These are phyloP conservation scores for Parascedosporium putredinis DNA, from an alignment of 2,329 filamentous ascomycete genomes.

Conservation along the genomic window DNA sequence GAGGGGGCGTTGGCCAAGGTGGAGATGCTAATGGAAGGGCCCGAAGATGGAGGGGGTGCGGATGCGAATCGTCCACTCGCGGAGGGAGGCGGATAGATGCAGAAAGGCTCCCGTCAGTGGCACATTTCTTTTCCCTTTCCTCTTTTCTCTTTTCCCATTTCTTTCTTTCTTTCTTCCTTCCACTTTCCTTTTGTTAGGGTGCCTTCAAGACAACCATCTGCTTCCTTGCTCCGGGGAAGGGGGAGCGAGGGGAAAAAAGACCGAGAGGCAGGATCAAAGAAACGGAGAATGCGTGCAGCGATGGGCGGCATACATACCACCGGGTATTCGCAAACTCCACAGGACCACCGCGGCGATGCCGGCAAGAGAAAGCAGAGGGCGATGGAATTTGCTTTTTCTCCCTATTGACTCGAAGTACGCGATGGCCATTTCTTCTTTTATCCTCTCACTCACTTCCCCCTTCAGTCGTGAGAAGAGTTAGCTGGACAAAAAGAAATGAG, in stretches of 20 bases:
- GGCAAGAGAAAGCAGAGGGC: too few species aligned
- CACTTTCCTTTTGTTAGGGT: too few species aligned
- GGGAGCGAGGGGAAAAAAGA: slow-evolving; percentile 1
- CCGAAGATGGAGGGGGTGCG: background rate
- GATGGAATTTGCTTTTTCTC: slow-evolving; percentile 4
- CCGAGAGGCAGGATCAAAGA: background rate
- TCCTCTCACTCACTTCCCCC: too few species aligned
- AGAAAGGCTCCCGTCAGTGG: slow-evolving; percentile 1
- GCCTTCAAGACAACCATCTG: background rate
- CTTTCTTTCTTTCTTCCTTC: too few species aligned
- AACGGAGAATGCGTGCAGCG: too few species aligned
- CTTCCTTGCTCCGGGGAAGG: background rate
- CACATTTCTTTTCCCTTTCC: too few species aligned
- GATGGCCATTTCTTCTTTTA: too few species aligned
- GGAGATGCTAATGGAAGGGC: background rate
- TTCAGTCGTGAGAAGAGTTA: background rate
- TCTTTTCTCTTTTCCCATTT: too few species aligned
- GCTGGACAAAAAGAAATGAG: background rate
- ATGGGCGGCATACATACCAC: too few species aligned
- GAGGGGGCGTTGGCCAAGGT: too few species aligned
- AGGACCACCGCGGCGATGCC: background rate
- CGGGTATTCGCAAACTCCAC: background rate
- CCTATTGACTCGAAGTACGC: slow-evolving; percentile 2
- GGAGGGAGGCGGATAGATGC: slow-evolving; percentile 2
- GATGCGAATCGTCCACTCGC: background rate